phyloP scores from a whole-genome alignment of 495 filamentous ascomycete species.

The Daldinia concentrica region DNA sequence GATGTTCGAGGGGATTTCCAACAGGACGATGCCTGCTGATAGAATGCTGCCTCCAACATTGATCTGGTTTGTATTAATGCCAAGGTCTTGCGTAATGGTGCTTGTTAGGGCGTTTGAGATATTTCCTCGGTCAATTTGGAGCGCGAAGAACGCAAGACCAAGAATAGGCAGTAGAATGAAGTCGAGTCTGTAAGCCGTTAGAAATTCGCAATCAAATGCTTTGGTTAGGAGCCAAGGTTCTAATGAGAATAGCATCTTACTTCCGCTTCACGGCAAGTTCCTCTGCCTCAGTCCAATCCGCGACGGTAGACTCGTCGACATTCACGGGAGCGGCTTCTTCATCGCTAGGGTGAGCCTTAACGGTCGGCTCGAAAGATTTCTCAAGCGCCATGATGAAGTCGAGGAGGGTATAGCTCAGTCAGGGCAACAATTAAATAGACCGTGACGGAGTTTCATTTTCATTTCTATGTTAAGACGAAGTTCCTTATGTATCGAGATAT shows the following conservation, averaged over 20 bases:
- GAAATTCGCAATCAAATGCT: background rate
- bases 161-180: slow-evolving; percentile 62
- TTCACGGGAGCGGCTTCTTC: slow-evolving; percentile 42
- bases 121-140: slow-evolving; percentile 65
- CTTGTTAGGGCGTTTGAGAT: slow-evolving; percentile 61
- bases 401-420: too few relatives aligned
- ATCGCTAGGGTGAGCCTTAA: slow-evolving; percentile 20
- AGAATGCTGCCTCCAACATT: slow-evolving; percentile 66
- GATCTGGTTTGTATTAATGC: slow-evolving; percentile 65
- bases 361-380: slow-evolving; percentile 8
- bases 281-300: slow-evolving; percentile 50
- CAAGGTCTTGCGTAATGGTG: slow-evolving; percentile 61
- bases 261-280: slow-evolving; percentile 51
- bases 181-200: slow-evolving; percentile 53
- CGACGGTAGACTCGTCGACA: slow-evolving; percentile 28
- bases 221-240: background rate
- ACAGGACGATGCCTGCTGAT: slow-evolving; percentile 64
- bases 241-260: slow-evolving; percentile 32
- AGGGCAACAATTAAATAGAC: background rate
- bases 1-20: slow-evolving; percentile 67
- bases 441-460: background rate
- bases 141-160: slow-evolving; percentile 65
- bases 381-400: slow-evolving; percentile 4
- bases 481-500: slow-evolving; percentile 22
- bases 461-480: background rate